Base-by-base conservation (phyloP, 257 asterid genomes). In the Cruciata laevipes region DNA sequence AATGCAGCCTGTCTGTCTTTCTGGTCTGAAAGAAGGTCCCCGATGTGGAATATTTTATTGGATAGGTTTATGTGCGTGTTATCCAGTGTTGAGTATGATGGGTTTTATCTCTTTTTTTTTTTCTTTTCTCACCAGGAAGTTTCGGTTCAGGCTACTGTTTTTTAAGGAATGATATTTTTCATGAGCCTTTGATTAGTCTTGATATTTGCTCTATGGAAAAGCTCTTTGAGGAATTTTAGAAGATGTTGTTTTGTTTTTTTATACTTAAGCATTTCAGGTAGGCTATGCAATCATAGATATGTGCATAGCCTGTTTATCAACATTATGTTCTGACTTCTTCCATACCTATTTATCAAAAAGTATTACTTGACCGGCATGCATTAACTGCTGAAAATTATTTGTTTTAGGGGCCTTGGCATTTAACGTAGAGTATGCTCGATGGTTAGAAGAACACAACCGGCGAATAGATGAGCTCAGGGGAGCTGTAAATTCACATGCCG, bases 371-470 rank as follows among this genome's bases (percentile, higher is more conserved):
- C 18, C 4, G 20, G 3, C 25, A 11, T 47, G 6, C 37, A 74
- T 67, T 63, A n/a, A 21, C 67, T 27, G 55, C 75, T 73, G 51
- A 67, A 55, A 69, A 65, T 33, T 67, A 67, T 69, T 69, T 68
- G 42, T 73, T 84, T 70, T 77, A 92, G 98, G 98, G 82, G 96
- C 98, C 68, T 81, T 93, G 86, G 91, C 98, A 66, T 93, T 93
- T 76, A 97, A 93, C 70, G 97, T 90, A 72, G 98, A 93, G 83
- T 93, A 93, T 74, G 88, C 96, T 33, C 81, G 98, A 68, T 93
- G 98, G 98, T 80, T 93, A 75, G 97, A 90, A 83, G 98, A 93
- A 74, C 96, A 90, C 63, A 93, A 83, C 79, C 84, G 90, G 33
- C 83, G 98, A 79, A 76, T 88, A 66, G 87, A 85, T 68, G 99